Conservation (phyloP, 2,329 filamentous ascomycete species). For the Cercospora canescens region DNA sequence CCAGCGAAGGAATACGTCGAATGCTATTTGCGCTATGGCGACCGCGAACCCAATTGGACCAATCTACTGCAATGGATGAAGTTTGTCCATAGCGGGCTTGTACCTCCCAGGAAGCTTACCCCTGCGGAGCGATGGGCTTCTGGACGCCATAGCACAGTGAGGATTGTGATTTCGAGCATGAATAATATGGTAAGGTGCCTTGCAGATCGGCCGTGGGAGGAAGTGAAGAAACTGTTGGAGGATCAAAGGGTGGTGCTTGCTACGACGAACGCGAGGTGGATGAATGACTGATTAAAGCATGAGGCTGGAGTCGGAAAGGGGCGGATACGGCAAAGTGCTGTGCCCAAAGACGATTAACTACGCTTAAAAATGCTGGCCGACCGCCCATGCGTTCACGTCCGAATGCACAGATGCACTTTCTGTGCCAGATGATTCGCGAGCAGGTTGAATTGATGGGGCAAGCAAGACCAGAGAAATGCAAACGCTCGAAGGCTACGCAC, state of each 20-base stretch:
- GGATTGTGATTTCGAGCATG: background rate
- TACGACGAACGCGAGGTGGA: background rate
- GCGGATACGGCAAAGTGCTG: too few relatives aligned
- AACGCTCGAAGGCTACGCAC: background rate
- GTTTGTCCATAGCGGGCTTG: background rate
- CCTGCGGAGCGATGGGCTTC: background rate
- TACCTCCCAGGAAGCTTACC: background rate
- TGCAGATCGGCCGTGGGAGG: background rate
- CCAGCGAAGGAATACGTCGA: background rate
- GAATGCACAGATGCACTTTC: background rate
- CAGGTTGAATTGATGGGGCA: background rate
- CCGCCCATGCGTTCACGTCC: background rate
- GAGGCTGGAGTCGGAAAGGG: background rate
- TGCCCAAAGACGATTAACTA: too few relatives aligned
- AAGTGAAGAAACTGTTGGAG: constrained; percentile 2
- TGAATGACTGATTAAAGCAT: background rate
- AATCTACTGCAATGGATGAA: constrained; percentile 3
- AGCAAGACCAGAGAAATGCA: background rate
- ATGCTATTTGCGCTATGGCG: background rate
- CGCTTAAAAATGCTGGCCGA: too few relatives aligned
- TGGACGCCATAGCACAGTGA: background rate
- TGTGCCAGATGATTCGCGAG: background rate
- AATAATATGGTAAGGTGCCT: background rate
- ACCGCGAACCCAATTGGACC: constrained; percentile 8
- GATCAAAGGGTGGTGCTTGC: constrained; percentile 6